These are phyloP conservation scores for Eimeria zaria DNA, from an alignment of 169 alveolate genomes.

Conservation along the genomic window DNA sequence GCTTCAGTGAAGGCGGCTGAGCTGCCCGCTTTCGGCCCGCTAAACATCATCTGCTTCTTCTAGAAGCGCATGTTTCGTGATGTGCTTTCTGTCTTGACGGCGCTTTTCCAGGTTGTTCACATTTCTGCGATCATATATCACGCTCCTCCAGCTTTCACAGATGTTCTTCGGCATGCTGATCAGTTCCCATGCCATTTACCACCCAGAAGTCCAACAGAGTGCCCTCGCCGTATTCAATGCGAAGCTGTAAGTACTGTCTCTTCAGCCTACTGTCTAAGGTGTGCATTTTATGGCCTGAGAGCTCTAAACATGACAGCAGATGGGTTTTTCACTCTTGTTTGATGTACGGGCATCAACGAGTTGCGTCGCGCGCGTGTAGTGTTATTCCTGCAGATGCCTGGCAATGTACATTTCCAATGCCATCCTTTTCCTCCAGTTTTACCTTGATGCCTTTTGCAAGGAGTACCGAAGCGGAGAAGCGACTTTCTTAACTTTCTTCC, in stretches of 20 bases:
- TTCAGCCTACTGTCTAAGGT: not conserved
- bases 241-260: slow-evolving; percentile 29
- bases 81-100: not conserved
- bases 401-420: slow-evolving; percentile 66
- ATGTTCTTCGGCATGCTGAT: slow-evolving; percentile 75
- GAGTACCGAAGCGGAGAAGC: slow-evolving; percentile 87
- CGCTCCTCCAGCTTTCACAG: slow-evolving; percentile 77
- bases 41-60: not conserved
- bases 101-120: slow-evolving; percentile 48
- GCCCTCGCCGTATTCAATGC: slow-evolving; percentile 76
- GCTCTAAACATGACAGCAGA: not conserved
- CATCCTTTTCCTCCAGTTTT: slow-evolving; percentile 36
- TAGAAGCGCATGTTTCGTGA: not conserved
- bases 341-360: not conserved
- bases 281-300: not conserved
- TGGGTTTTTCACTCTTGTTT: not conserved
- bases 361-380: not conserved
- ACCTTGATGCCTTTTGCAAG: slow-evolving; percentile 84
- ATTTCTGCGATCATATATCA: slow-evolving; percentile 61
- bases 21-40: not conserved
- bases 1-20: not conserved
- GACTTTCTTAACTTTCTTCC: slow-evolving; percentile 87
- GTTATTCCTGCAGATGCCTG: slow-evolving; percentile 60
- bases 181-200: slow-evolving; percentile 78
- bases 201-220: slow-evolving; percentile 60